Evolutionary conservation across 2,329 filamentous ascomycete species (phyloP).

Genomic region (Paraphaeosphaeria minitans): DNA sequence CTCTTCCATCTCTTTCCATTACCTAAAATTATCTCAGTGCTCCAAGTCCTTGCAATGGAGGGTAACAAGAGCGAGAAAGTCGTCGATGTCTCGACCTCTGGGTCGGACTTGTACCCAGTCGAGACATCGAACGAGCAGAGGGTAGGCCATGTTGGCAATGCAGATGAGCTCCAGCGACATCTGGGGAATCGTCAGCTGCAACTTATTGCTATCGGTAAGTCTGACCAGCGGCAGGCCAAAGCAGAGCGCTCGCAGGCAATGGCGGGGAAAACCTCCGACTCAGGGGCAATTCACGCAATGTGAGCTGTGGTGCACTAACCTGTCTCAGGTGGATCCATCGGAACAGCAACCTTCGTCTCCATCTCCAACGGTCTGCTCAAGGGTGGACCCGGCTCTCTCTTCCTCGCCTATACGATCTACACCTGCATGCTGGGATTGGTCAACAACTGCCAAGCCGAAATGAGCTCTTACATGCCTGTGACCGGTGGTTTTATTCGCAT

Average conservation of each 20-base stretch:
- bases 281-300: neutral
- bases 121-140: constrained; percentile 6
- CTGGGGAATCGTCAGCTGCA: constrained; percentile 52
- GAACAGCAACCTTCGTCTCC: constrained; percentile 58
- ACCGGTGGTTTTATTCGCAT: constrained; percentile 66
- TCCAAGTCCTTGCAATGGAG: constrained; percentile 14
- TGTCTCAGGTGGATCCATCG: constrained; percentile 28
- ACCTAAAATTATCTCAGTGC: neutral
- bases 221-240: neutral
- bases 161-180: constrained; percentile 40
- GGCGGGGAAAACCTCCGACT: neutral
- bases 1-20: neutral
- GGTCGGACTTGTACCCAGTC: constrained; percentile 16
- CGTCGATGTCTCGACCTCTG: constrained; percentile 10
- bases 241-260: neutral
- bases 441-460: constrained; percentile 68
- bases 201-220: constrained; percentile 36
- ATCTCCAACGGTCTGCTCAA: constrained; percentile 59
- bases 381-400: constrained; percentile 56
- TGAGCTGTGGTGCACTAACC: neutral
- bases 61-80: constrained; percentile 22
- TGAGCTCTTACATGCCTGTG: constrained; percentile 65
- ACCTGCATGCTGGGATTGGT: constrained; percentile 60
- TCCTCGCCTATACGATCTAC: constrained; percentile 63
- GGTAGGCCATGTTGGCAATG: constrained; percentile 20